Conservation (phyloP, 2,329 filamentous ascomycete genomes). For the Colletotrichum zoysiae region DNA sequence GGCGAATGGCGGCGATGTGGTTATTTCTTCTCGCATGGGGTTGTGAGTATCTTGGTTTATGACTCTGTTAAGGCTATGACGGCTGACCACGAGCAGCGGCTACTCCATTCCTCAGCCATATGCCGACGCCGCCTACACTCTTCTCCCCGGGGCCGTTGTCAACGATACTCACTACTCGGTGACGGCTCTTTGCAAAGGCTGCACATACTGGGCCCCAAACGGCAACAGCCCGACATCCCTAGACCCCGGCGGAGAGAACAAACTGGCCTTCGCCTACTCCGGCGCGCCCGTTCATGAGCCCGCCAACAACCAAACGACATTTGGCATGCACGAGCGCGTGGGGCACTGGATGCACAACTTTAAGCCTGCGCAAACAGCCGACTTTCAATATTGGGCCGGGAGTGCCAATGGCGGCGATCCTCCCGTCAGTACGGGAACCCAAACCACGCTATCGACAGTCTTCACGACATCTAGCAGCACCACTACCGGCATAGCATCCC, state of each 20-base stretch:
- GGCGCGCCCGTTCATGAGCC: constrained; percentile 54
- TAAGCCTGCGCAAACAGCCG: constrained; percentile 48
- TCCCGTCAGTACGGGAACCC: constrained; percentile 22
- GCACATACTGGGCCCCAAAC: constrained; percentile 58
- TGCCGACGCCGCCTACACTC: constrained; percentile 49
- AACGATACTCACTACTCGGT: constrained; percentile 53
- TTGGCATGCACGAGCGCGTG: constrained; percentile 58
- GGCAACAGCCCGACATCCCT: constrained; percentile 54
- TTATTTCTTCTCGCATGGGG: constrained; percentile 53
- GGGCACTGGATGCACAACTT: constrained; percentile 58
- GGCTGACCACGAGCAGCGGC: constrained; percentile 45
- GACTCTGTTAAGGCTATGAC: neutral
- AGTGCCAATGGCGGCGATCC: constrained; percentile 29
- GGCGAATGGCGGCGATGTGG: constrained; percentile 54
- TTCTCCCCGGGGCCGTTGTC: constrained; percentile 52
- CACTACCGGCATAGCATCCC: constrained; percentile 33
- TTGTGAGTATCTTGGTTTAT: constrained; percentile 46
- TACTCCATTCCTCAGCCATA: constrained; percentile 52
- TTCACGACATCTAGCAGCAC: constrained; percentile 37
- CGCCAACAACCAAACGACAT: constrained; percentile 50
- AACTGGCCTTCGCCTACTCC: constrained; percentile 57
- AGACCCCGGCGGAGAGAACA: constrained; percentile 53
- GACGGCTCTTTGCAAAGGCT: constrained; percentile 54
- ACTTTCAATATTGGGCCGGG: constrained; percentile 50
- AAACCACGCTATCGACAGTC: constrained; percentile 29